phyloP scores from a whole-genome alignment of 176 grass and related monocot species.

The Poa pratensis region DNA sequence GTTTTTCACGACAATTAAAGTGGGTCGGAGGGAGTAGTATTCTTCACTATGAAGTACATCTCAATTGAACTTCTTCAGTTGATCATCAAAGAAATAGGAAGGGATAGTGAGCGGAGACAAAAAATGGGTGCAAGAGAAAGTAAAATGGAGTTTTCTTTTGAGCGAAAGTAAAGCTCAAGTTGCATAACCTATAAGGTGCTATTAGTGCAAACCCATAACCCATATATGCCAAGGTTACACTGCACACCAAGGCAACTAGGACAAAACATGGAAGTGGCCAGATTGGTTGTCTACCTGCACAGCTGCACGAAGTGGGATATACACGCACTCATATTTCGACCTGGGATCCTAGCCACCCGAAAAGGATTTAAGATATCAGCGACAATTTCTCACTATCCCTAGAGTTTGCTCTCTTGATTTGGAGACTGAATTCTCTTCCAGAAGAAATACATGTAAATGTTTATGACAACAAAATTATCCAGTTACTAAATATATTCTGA shows the following conservation, averaged over 20 bases:
- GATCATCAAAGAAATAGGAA: background rate
- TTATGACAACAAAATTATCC: background rate
- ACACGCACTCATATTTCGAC: background rate
- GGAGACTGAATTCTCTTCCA: background rate
- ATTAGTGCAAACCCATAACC: constrained; percentile 8
- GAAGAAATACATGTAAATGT: background rate
- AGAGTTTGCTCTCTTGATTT: background rate
- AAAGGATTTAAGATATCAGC: background rate
- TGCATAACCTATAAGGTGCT: constrained; percentile 15
- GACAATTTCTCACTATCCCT: background rate
- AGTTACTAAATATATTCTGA: constrained; percentile 14
- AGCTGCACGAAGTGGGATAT: background rate
- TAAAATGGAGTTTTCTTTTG: background rate
- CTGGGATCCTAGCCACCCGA: background rate
- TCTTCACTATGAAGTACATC: background rate
- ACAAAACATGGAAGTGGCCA: constrained; percentile 2
- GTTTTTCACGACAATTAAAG: too few species aligned
- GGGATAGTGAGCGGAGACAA: background rate
- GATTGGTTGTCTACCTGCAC: background rate
- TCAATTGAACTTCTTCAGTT: constrained; percentile 7
- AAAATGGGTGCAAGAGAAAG: background rate
- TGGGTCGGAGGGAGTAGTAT: too few species aligned
- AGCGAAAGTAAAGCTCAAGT: constrained; percentile 5
- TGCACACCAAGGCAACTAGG: background rate
- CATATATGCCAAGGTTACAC: background rate